Evolutionary conservation across 495 filamentous ascomycete species (phyloP).

Genomic region (Aspergillus diversus): DNA sequence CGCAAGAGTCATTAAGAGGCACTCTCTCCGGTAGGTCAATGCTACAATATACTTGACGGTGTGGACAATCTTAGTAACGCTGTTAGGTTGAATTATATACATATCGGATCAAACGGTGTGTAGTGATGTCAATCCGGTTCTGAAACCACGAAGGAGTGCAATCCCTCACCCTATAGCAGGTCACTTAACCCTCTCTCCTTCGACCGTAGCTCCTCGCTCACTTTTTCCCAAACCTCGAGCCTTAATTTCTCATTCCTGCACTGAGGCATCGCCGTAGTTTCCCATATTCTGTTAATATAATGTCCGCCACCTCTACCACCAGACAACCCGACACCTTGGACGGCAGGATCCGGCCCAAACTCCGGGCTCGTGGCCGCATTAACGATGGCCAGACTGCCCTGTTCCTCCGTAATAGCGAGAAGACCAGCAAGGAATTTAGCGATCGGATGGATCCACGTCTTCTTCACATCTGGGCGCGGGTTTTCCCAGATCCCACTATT

Average conservation of each 20-base stretch:
- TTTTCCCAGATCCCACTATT: constrained; percentile 23
- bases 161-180: too few relatives aligned
- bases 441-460: background rate
- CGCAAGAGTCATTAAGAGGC: too few relatives aligned
- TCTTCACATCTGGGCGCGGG: constrained; percentile 5
- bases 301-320: constrained; percentile 26
- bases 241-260: constrained; percentile 21
- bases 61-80: too few relatives aligned
- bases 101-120: too few relatives aligned
- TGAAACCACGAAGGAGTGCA: too few relatives aligned
- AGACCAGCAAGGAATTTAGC: constrained; percentile 1
- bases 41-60: too few relatives aligned
- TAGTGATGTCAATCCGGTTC: too few relatives aligned
- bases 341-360: too few relatives aligned
- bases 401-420: constrained; percentile 25
- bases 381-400: constrained; percentile 31
- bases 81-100: too few relatives aligned
- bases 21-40: too few relatives aligned
- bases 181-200: constrained; percentile 22
- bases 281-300: constrained; percentile 37
- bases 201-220: constrained; percentile 25
- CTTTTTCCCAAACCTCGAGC: constrained; percentile 23
- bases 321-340: constrained; percentile 21
- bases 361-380: constrained; percentile 26
- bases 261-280: constrained; percentile 15